A percentile compares a stretch with the other conserved stretches of the same genome.
Evolutionary conservation across 1,284 basidiomycete genomes (phyloP).

Genomic region (Fomitiporia mediterranea): DNA sequence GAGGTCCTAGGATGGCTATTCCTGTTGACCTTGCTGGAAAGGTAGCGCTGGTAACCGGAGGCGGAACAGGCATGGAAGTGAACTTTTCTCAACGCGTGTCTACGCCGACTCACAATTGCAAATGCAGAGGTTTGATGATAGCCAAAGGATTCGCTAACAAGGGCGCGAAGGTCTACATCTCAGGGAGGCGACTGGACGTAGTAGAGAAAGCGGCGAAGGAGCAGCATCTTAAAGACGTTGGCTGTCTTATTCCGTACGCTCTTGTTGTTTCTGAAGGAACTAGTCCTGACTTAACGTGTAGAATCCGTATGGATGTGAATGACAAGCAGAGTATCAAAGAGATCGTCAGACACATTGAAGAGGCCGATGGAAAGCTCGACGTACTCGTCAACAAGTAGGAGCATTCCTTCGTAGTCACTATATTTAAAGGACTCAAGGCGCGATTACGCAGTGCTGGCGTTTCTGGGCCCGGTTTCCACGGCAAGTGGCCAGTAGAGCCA

Average conservation of each 20-base stretch:
- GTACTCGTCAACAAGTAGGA: slow-evolving; percentile 76
- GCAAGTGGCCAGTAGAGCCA: not conserved
- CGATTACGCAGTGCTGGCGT: not conserved
- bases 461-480: not conserved
- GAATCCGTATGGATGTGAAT: slow-evolving; percentile 66
- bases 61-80: slow-evolving; percentile 64
- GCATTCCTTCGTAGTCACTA: slow-evolving; percentile 49
- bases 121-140: slow-evolving; percentile 53
- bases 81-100: not conserved
- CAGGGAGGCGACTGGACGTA: slow-evolving; percentile 59
- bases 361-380: slow-evolving; percentile 61
- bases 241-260: slow-evolving; percentile 22
- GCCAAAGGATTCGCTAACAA: slow-evolving; percentile 68
- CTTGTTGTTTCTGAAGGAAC: not conserved
- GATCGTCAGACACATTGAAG: slow-evolving; percentile 39
- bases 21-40: slow-evolving; percentile 46
- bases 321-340: slow-evolving; percentile 59
- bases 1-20: not conserved
- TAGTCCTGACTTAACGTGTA: slow-evolving; percentile 27
- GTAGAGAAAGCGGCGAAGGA: slow-evolving; percentile 50
- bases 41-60: slow-evolving; percentile 73
- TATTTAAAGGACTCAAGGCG: slow-evolving; percentile 48
- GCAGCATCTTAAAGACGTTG: slow-evolving; percentile 38
- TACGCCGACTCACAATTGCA: not conserved
- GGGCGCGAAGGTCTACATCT: slow-evolving; percentile 81